phyloP scores from a whole-genome alignment of 345 rosid species.

The Carallia brachiata region DNA sequence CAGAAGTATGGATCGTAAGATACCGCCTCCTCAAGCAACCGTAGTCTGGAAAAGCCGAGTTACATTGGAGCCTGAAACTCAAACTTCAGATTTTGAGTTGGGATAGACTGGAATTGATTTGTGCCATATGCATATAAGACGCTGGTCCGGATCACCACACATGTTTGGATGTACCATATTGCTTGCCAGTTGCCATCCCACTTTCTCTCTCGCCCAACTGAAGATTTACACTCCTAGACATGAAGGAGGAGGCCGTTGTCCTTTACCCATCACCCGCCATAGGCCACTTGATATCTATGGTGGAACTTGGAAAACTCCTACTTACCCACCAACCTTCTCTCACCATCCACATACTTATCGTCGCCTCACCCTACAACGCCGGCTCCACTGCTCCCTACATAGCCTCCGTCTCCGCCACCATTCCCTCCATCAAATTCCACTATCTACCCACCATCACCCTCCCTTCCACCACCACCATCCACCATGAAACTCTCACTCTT shows the following conservation, averaged over 20 bases:
- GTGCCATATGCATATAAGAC: no score
- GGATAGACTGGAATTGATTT: no score
- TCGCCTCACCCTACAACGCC: conserved; percentile 40
- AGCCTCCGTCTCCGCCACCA: conserved; percentile 14
- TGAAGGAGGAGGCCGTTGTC: conserved; percentile 39
- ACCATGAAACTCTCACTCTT: conserved; percentile 15
- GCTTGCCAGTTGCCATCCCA: no score
- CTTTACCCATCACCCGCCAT: conserved; percentile 64
- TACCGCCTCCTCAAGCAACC: no score
- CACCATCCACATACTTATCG: conserved; percentile 47
- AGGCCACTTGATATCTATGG: conserved; percentile 70
- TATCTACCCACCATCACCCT: conserved; percentile 25
- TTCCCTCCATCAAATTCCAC: conserved; percentile 25
- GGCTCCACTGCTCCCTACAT: conserved; percentile 38
- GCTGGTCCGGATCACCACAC: no score
- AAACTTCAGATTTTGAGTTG: no score
- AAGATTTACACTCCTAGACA: neutral
- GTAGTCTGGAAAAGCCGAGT: no score
- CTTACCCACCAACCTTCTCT: conserved; percentile 48
- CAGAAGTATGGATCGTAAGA: no score
- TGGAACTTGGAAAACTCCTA: conserved; percentile 62
- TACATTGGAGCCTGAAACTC: no score
- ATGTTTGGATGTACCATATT: no score
- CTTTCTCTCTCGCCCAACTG: no score
- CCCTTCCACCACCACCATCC: neutral